Percentiles rank a stretch among this genome's conserved stretches.
Evolutionary conservation across 805 yeast genomes (phyloP).

Genomic region (Pichia exigua): DNA sequence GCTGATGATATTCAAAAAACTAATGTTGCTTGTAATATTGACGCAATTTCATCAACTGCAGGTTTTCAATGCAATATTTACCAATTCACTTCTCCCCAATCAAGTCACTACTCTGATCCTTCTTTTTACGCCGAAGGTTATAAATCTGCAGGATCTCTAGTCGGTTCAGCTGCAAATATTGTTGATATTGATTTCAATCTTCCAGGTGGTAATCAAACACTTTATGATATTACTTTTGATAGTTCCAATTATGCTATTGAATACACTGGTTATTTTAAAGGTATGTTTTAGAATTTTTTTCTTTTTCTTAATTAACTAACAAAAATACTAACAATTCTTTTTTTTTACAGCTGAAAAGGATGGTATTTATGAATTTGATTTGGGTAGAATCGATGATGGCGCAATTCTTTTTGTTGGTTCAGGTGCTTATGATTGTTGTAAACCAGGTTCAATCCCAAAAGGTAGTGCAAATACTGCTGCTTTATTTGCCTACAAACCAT

Average conservation of each 20-base stretch:
- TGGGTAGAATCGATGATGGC: conserved; percentile 23
- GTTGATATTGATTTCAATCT: background rate
- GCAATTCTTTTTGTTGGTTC: conserved; percentile 26
- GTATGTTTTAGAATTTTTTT: background rate
- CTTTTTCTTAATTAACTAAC: background rate
- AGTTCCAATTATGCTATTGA: conserved; percentile 3
- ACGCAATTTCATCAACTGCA: background rate
- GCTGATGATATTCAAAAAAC: background rate
- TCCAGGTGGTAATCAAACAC: background rate
- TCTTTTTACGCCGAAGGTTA: conserved; percentile 6
- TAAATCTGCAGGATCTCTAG: background rate
- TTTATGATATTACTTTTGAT: conserved; percentile 5
- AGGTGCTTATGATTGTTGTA: conserved; percentile 29
- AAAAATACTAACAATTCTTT: background rate
- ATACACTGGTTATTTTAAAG: conserved; percentile 7
- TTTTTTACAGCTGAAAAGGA: conserved; percentile 16
- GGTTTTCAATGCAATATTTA: conserved; percentile 1
- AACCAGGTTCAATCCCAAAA: background rate
- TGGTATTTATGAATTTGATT: conserved; percentile 21
- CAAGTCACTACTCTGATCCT: background rate
- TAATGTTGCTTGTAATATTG: background rate
- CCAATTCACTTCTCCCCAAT: background rate
- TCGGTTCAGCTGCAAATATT: conserved; percentile 2
- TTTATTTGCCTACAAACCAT: background rate
- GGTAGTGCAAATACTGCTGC: background rate